Evolutionary conservation across 2,329 filamentous ascomycete genomes (phyloP).

Genomic region (Cytospora chrysosperma): DNA sequence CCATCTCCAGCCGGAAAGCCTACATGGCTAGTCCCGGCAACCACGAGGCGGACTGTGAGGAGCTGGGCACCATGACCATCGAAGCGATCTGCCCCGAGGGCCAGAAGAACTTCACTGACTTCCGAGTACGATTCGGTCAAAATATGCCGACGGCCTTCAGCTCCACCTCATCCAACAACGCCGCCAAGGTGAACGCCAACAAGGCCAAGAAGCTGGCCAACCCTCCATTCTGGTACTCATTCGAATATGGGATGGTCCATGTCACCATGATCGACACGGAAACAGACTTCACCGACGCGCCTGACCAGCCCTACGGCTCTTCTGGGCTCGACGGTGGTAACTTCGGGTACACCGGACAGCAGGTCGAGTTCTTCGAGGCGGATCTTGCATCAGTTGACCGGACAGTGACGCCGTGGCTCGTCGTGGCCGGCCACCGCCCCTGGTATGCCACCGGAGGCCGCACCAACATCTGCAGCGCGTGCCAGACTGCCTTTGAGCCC

Average conservation of each 20-base stretch:
- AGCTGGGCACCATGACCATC: slow-evolving; percentile 32
- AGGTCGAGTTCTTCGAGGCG: slow-evolving; percentile 53
- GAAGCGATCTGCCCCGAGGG: slow-evolving; percentile 44
- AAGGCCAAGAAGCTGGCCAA: slow-evolving; percentile 45
- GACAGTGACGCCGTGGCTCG: slow-evolving; percentile 52
- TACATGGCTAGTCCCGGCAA: slow-evolving; percentile 60
- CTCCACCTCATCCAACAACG: slow-evolving; percentile 44
- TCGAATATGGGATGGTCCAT: slow-evolving; percentile 59
- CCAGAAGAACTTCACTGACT: slow-evolving; percentile 62
- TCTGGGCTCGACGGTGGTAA: slow-evolving; percentile 46
- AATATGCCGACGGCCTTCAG: slow-evolving; percentile 52
- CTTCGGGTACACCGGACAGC: slow-evolving; percentile 49
- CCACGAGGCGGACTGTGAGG: slow-evolving; percentile 56
- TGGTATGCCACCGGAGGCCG: slow-evolving; percentile 45
- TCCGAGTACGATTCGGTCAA: slow-evolving; percentile 52
- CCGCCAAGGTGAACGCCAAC: slow-evolving; percentile 44
- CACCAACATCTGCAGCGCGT: slow-evolving; percentile 40
- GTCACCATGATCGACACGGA: slow-evolving; percentile 56
- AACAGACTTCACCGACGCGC: slow-evolving; percentile 53
- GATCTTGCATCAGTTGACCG: slow-evolving; percentile 58
- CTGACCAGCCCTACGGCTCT: slow-evolving; percentile 42
- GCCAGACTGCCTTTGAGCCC: slow-evolving; percentile 52
- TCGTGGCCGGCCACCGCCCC: slow-evolving; percentile 44
- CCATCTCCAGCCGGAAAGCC: slow-evolving; percentile 51
- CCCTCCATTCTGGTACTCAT: slow-evolving; percentile 60